Conservation (phyloP, 2,329 filamentous ascomycete genomes). For the Fusarium duplospermum region DNA sequence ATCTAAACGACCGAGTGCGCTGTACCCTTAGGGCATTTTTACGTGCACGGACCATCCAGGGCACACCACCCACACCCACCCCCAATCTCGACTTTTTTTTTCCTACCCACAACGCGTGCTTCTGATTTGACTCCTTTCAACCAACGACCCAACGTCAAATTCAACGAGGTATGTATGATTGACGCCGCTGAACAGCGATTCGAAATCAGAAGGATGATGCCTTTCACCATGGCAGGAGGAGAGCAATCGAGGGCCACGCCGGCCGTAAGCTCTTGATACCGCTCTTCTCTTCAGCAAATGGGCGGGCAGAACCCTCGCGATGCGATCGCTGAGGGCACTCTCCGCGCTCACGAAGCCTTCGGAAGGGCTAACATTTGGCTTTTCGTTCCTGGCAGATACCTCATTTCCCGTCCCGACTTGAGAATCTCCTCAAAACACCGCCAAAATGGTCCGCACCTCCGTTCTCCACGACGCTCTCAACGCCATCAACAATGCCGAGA, state of each 20-base stretch:
- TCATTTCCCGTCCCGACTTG: constrained; percentile 75
- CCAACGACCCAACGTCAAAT: constrained; percentile 42
- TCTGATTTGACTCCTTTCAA: constrained; percentile 35
- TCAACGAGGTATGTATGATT: constrained; percentile 60
- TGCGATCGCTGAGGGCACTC: constrained; percentile 71
- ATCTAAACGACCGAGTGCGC: constrained; percentile 49
- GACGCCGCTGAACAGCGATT: constrained; percentile 45
- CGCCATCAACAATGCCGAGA: constrained; percentile 99
- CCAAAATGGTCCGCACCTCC: constrained; percentile 98
- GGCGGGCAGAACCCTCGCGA: constrained; percentile 78
- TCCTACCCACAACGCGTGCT: constrained; percentile 24
- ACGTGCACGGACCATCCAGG: constrained; percentile 55
- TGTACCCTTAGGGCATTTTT: constrained; percentile 57
- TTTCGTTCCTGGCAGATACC: constrained; percentile 66
- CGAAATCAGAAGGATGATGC: constrained; percentile 54
- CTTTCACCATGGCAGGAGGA: constrained; percentile 67
- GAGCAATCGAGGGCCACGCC: constrained; percentile 66
- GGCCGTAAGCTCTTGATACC: constrained; percentile 63
- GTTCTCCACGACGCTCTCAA: constrained; percentile 99
- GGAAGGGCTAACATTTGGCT: constrained; percentile 68
- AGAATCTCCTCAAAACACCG: constrained; percentile 80
- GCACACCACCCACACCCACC: constrained; percentile 48
- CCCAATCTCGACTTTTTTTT: constrained; percentile 22
- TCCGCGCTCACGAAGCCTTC: constrained; percentile 69
- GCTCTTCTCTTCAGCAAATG: constrained; percentile 72